Base-by-base conservation (phyloP, 1,139 yeast genomes). In the Yamadazyma conglobata region DNA sequence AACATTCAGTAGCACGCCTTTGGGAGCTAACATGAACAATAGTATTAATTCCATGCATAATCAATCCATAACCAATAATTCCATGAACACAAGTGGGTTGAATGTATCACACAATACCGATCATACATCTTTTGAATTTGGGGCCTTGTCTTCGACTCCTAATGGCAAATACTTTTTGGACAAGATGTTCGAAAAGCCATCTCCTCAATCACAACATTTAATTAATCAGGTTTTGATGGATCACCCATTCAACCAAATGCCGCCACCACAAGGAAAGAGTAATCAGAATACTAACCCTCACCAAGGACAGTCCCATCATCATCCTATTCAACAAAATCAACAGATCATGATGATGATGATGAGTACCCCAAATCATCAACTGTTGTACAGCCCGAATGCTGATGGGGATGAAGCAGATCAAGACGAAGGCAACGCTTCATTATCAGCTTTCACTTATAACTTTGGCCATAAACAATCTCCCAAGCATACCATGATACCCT, bases 351-450 rank as follows among this genome's bases (percentile, higher is more conserved):
- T 58, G 56, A 59, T 62, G 64, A 56, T 60, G 58, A 65, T 66
- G 70, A 65, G 72, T 32, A 65, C 73, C 2, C 72, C 73, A 5
- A 71, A 61, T 35, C 72, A 62, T 42, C 60, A 48, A 19, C 45
- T 42, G 34, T 39, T 46, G 26, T 51, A 43, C 39, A 39, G 40
- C 22, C 44, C 44, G 7, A 38, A 31, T 22, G 31, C 22, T 10
- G 25, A 25, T 18, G 28, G 30, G 17, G 35, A 35, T 8, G 29
- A 42, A 13, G 34, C 35, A 10, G 39, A 35, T 14, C 20, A 30
- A 13, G 40, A 32, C n/a, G 40, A 35, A 25, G 45, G 31, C 3
- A 40, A 37, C 25, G 27, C 35, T n/a, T 35, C 42, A 13, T 34
- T 45, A 10, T 39, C 47, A 5, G 38, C 46, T 11, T 46, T 41